These are phyloP conservation scores for Tagetes erecta DNA, from an alignment of 129 eudicot species.

Conservation along the genomic window DNA sequence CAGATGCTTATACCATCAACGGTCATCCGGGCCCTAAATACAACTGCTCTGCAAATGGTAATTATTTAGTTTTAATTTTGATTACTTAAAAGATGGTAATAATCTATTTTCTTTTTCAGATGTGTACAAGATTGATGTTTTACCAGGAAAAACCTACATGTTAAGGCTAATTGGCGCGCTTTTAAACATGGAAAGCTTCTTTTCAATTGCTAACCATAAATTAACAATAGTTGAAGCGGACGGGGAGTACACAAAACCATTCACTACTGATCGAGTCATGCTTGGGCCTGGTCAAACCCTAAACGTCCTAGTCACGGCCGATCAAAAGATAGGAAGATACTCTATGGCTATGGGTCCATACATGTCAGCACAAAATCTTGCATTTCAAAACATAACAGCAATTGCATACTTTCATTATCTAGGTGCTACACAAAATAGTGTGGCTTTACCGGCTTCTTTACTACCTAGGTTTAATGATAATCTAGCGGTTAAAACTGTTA, in stretches of 20 bases:
- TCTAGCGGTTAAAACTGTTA: constrained; percentile 59
- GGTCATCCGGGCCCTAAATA: constrained; percentile 83
- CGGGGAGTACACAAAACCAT: constrained; percentile 71
- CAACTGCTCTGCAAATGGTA: constrained; percentile 52
- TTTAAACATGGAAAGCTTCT: constrained; percentile 67
- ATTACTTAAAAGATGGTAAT: background rate
- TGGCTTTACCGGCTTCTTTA: constrained; percentile 44
- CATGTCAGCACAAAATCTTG: constrained; percentile 57
- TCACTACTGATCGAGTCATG: constrained; percentile 60
- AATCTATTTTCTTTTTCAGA: constrained; percentile 36
- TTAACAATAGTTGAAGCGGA: constrained; percentile 74
- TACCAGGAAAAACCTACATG: constrained; percentile 67
- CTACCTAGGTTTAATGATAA: constrained; percentile 65
- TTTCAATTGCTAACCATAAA: constrained; percentile 69
- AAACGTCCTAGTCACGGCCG: constrained; percentile 65
- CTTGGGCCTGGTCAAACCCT: constrained; percentile 81
- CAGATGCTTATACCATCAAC: constrained; percentile 75
- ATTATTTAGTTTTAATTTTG: background rate
- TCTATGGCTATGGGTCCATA: constrained; percentile 82
- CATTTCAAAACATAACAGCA: constrained; percentile 65
- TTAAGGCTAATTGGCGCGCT: constrained; percentile 71
- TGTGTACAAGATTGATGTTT: constrained; percentile 59
- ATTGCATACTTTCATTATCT: constrained; percentile 67
- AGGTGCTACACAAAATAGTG: constrained; percentile 48
- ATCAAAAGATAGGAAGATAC: constrained; percentile 61